Evolutionary conservation across 2,329 filamentous ascomycete species (phyloP).

Genomic region (Cladosporium cucumerinum): DNA sequence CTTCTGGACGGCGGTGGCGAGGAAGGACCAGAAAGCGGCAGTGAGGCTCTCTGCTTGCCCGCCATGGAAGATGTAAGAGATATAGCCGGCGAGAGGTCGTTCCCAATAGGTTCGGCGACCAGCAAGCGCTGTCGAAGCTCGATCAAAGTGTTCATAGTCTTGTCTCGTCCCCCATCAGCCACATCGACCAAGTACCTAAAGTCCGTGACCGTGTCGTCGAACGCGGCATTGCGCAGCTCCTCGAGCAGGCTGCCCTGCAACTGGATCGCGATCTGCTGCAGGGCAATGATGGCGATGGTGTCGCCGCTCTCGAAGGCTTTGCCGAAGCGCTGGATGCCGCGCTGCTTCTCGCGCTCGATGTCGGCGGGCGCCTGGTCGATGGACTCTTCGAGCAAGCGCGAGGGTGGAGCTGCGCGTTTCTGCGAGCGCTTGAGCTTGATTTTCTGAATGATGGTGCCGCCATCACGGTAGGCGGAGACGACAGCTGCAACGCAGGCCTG

Average conservation of each 20-base stretch:
- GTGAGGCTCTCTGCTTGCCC: neutral
- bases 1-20: neutral
- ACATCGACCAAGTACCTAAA: slow-evolving; percentile 32
- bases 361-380: slow-evolving; percentile 32
- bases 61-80: neutral
- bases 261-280: slow-evolving; percentile 33
- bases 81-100: slow-evolving; percentile 5
- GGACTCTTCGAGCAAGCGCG: slow-evolving; percentile 31
- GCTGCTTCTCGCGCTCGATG: slow-evolving; percentile 33
- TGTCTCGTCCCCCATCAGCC: slow-evolving; percentile 30
- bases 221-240: slow-evolving; percentile 31
- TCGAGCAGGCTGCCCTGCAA: slow-evolving; percentile 31
- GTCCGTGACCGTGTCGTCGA: slow-evolving; percentile 30
- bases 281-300: slow-evolving; percentile 29
- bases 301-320: slow-evolving; percentile 33
- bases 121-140: slow-evolving; percentile 31
- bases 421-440: slow-evolving; percentile 32
- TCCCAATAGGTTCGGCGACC: slow-evolving; percentile 16
- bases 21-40: neutral
- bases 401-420: slow-evolving; percentile 31
- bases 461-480: slow-evolving; percentile 29
- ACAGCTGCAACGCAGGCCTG: slow-evolving; percentile 29
- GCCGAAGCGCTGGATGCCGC: slow-evolving; percentile 31
- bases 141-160: slow-evolving; percentile 30
- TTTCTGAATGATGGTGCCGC: slow-evolving; percentile 31